Evolutionary conservation across 1,139 yeast species (phyloP).

Genomic region (Debaryomyces fabryi): DNA sequence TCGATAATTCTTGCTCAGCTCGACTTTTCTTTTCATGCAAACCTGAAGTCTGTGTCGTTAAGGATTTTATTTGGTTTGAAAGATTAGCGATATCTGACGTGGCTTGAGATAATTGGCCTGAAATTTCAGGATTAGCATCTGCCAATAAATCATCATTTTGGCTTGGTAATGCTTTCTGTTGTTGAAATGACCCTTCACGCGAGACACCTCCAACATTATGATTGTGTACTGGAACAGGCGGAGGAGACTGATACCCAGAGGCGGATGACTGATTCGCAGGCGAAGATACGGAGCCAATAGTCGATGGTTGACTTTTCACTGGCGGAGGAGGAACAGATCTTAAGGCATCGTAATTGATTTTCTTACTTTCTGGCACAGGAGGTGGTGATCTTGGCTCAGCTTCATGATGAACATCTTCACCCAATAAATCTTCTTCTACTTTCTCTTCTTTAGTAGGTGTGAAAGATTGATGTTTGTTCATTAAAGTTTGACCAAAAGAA

Average conservation of each 20-base stretch:
- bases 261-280: conserved; percentile 6
- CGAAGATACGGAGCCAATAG: conserved; percentile 7
- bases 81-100: conserved; percentile 86
- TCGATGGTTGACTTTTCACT: conserved; percentile 16
- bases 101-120: conserved; percentile 73
- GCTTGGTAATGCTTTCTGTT: conserved; percentile 3
- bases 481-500: conserved; percentile 64
- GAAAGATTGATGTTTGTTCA: conserved; percentile 31
- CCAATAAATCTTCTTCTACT: conserved; percentile 19
- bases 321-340: conserved; percentile 55
- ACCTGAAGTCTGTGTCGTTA: conserved; percentile 72
- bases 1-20: conserved; percentile 75
- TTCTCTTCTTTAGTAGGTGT: conserved; percentile 23
- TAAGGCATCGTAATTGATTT: conserved; percentile 50
- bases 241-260: conserved; percentile 9
- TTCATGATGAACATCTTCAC: conserved; percentile 9
- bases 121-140: conserved; percentile 53
- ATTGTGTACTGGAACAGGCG: conserved; percentile 2
- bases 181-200: conserved; percentile 6
- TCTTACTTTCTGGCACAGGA: conserved; percentile 18
- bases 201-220: background rate
- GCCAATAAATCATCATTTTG: conserved; percentile 56
- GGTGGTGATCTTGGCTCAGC: conserved; percentile 10
- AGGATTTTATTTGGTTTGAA: conserved; percentile 80
- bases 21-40: conserved; percentile 70